A percentile compares a stretch with the other conserved stretches of the same genome.
These are phyloP conservation scores for Hawksworthiomyces lignivorus DNA, from an alignment of 2,329 filamentous ascomycete genomes.

Conservation along the genomic window DNA sequence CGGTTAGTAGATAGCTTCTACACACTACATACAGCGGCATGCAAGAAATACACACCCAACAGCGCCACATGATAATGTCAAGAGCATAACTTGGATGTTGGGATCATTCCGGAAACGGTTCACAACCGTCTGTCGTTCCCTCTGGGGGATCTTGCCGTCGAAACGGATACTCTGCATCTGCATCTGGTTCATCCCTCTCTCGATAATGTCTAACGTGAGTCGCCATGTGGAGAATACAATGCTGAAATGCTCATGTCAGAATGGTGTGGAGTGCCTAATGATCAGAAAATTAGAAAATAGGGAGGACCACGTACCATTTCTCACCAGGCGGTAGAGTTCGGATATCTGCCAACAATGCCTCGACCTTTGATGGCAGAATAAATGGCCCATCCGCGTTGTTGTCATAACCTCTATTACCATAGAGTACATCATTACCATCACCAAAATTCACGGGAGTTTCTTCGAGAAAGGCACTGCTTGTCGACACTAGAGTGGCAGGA, in stretches of 20 bases:
- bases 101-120: conserved; percentile 32
- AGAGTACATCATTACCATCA: no score
- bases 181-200: conserved; percentile 28
- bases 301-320: no score
- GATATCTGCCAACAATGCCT: conserved; percentile 26
- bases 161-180: conserved; percentile 32
- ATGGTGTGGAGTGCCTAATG: no score
- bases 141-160: conserved; percentile 38
- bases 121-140: conserved; percentile 32
- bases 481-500: conserved; percentile 19
- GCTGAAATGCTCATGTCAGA: no score
- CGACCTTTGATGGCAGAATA: conserved; percentile 25
- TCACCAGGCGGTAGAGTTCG: conserved; percentile 13
- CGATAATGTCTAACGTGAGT: conserved; percentile 37
- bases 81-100: conserved; percentile 32
- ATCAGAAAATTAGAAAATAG: no score
- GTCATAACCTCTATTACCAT: no score
- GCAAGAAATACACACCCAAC: no score
- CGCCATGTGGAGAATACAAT: conserved; percentile 46
- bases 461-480: conserved; percentile 18
- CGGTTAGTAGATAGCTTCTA: no score
- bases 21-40: no score
- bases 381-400: not conserved
- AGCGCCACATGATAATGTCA: conserved; percentile 45
- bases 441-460: conserved; percentile 9